Evolutionary conservation across 345 rosid genomes (phyloP), one percentile per base, ranked within the genome.

Genomic region (Citrus australasica): DNA sequence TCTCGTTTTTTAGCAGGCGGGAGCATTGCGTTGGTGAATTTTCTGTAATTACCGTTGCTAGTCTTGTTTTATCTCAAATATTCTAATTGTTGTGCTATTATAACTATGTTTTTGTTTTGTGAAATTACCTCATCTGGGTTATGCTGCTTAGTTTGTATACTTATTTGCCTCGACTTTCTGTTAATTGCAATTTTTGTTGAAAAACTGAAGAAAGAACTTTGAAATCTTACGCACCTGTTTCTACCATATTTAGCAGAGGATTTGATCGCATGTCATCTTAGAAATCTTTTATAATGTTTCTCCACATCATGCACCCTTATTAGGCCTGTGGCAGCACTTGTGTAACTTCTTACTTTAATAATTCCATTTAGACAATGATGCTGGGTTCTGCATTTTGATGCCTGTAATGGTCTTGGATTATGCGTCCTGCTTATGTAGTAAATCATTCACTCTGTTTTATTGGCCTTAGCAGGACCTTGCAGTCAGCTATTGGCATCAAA

Each of bases 381-480:
- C 25, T 65, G 19, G 42, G 25, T 65, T 65, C 40, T 33, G 22
- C 48, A 37, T 66, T 66, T 35, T 22, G 16, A 35, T 21, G 48
- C 27, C 69, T 33, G 27, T 66, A 66, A 66, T 66, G 70, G 16
- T 66, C 48, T 66, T 35, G 70, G 27, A 66, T 35, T 35, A 21
- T 35, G 10, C 9, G 16, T 13, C 48, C 22, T 8, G 37, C 27
- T 35, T 66, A 2, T 19, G 69, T 6, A 32, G 25, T 65, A 16
- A 35, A 21, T 35, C 7, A 2, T 35, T 22, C 16, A 66, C 28
- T 1, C 46, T 66, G 24, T 37, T 58, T 42, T 77, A 2, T 42
- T 78, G 37, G 68, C 78, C 69, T 28, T 46, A n/a, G 46, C 75
- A 37, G 53, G 59, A 38, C 58, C 69, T 30, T 79, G 69, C 71